Evolutionary conservation across 371 early-diverging fungal genomes (phyloP).

Genomic region (Mucor ambiguus): DNA sequence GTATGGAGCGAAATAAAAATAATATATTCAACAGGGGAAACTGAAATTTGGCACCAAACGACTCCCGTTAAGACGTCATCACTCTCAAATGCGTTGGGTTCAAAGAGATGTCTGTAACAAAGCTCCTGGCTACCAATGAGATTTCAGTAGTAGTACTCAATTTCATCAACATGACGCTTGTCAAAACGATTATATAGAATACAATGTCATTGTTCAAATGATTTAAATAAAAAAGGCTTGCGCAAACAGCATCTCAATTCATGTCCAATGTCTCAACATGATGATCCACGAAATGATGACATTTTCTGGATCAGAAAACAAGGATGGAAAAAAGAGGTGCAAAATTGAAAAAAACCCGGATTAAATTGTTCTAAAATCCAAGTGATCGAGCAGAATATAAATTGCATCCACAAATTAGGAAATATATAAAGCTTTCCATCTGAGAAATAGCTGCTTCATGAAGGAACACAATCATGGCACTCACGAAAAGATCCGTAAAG

Average conservation of each 20-base stretch:
- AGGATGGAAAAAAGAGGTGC: neutral
- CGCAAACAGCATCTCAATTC: neutral
- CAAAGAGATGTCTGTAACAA: neutral
- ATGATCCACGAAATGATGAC: neutral
- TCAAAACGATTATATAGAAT: neutral
- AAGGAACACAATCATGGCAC: neutral
- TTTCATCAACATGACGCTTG: neutral
- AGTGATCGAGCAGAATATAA: conserved; percentile 2
- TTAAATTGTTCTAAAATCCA: neutral
- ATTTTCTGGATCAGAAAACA: conserved; percentile 3
- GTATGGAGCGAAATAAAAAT: conserved; percentile 9
- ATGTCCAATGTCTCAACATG: neutral
- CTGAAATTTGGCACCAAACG: neutral
- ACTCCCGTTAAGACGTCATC: conserved; percentile 4
- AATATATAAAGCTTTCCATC: conserved; percentile 13
- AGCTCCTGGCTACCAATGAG: neutral
- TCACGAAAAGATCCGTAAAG: conserved; percentile 22
- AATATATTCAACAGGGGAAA: conserved; percentile 21
- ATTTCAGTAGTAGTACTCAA: neutral
- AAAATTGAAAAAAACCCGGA: neutral
- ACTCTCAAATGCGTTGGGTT: conserved; percentile 1
- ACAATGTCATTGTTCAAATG: neutral
- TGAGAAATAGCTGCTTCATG: neutral
- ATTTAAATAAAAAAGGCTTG: neutral
- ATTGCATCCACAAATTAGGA: conserved; percentile 5